Base-by-base conservation (phyloP, 1,139 yeast genomes). In the Pichia sp. region DNA sequence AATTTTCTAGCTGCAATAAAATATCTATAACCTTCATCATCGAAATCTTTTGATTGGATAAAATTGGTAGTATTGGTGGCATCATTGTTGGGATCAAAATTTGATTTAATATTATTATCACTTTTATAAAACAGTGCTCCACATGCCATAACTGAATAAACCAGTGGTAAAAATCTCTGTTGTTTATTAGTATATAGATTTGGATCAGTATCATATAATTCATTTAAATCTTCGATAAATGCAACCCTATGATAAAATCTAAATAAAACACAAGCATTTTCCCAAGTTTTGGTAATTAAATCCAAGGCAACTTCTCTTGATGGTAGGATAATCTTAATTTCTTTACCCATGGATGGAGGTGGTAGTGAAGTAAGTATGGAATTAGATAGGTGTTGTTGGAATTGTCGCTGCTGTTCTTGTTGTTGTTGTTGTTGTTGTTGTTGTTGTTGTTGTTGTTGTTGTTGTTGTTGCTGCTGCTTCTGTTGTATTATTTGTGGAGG, bases 171-270 rank as follows among this genome's bases (percentile, higher is more conserved):
- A 56, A 88, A 84, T 61, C 83, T 80, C 60, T 81, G 86, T 65
- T 88, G 96, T 58, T 86, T 76, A 60, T 83, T 84, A 11, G 88
- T 79, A 65, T 84, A 87, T 53, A 81, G 77, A 9, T 74, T 73
- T 0, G 91, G 89, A 58, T 83, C 89, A 13, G 87, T 75, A 45
- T 84, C 84, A 62, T 82, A 79, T 36, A 81, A 75, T 43, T 79
- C 75, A 57, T 78, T 79, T 48, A 82, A 64, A 56, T 79, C 81
- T 45, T 82, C 68, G 66, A 81, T 67, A 54, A 89, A 79, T 3
- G 93, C 83, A 0, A 96, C 95, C 29, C 96, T 74, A 64, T 90
- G 96, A 65, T 87, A 87, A 64, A 90, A 89, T 52, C 96, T 73
- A 65, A 88, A 87, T 52, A 89, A 71, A 14, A 87, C 90, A 67